These are phyloP conservation scores for cucumber (Cucumis sativus) DNA, from an alignment of 306 rosid genomes.

Conservation along the genomic window DNA sequence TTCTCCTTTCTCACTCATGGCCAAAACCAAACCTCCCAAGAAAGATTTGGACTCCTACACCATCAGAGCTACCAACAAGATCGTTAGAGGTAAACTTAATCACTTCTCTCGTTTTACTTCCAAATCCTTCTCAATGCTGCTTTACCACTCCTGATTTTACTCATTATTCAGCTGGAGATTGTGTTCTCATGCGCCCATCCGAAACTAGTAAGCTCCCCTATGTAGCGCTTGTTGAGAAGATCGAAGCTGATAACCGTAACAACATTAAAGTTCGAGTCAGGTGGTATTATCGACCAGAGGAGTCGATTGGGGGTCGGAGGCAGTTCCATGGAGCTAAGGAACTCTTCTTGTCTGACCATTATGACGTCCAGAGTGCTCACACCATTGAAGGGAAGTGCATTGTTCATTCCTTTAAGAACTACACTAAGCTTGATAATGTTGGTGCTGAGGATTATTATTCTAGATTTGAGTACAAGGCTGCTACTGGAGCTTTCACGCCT, in stretches of 20 bases:
- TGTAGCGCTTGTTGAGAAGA: constrained; percentile 71
- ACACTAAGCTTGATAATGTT: constrained; percentile 75
- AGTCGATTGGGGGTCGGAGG: constrained; percentile 77
- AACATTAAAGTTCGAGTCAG: constrained; percentile 59
- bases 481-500: constrained; percentile 70
- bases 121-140: neutral
- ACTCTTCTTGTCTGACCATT: constrained; percentile 73
- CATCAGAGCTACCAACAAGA: constrained; percentile 76
- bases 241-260: constrained; percentile 48
- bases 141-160: neutral
- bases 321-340: constrained; percentile 85
- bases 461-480: constrained; percentile 88
- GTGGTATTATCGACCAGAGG: constrained; percentile 87
- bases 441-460: constrained; percentile 75
- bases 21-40: constrained; percentile 66
- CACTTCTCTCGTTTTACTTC: neutral
- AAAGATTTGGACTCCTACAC: constrained; percentile 71
- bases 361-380: constrained; percentile 72
- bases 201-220: constrained; percentile 68
- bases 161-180: constrained; percentile 38
- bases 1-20: constrained; percentile 31
- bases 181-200: constrained; percentile 76
- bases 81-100: constrained; percentile 54
- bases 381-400: constrained; percentile 70
- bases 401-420: constrained; percentile 71